Base-by-base conservation (phyloP, 75 land plant species). In the Pinus albicaulis region DNA sequence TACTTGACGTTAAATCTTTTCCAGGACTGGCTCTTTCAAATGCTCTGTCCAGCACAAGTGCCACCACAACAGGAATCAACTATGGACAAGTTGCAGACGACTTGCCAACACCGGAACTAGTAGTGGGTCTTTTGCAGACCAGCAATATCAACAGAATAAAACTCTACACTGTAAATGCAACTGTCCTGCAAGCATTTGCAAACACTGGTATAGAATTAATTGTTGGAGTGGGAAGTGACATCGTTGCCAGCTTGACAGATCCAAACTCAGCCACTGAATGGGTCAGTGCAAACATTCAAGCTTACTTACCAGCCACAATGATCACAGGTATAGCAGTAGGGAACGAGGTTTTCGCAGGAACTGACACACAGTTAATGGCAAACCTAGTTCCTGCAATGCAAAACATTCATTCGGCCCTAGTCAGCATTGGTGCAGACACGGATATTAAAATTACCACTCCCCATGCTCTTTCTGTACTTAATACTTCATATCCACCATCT, bases 81-180 rank as follows among this genome's bases (percentile, higher is more conserved):
- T 94, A 94, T 61, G 98, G 98, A 11, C 92, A 87, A 62, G 77
- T 92, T 10, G 95, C 89, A 6, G 75, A 90, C 85, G 84, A 94
- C 72, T 85, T 92, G 5, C 95, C 96, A 1, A 2, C 84, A 2
- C 96, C 93, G 53, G 76, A 75, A 5, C 20, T 69, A 7, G 92
- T 83, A 8, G 85, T 87, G 7, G 84, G 86, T 15, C 85, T 93
- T 56, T 79, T 93, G 55, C 65, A 81, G 15, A 81, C 90, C 14
- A 76, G 82, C 58, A 82, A 83, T 17, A 85, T 76, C 63, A 59
- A 24, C 22, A 82, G 72, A 60, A 77, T 89, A 48, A 90, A 88
- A 81, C 86, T 92, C 73, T 92, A 92, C 73, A 87, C 86, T 56
- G 85, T 90, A 1, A 84, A 90, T 74, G 79, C 82, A 0, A 19